A percentile compares a stretch with the other conserved stretches of the same genome.
Evolutionary conservation across 176 grass and related monocot genomes (phyloP).

Genomic region (Themeda triandra): DNA sequence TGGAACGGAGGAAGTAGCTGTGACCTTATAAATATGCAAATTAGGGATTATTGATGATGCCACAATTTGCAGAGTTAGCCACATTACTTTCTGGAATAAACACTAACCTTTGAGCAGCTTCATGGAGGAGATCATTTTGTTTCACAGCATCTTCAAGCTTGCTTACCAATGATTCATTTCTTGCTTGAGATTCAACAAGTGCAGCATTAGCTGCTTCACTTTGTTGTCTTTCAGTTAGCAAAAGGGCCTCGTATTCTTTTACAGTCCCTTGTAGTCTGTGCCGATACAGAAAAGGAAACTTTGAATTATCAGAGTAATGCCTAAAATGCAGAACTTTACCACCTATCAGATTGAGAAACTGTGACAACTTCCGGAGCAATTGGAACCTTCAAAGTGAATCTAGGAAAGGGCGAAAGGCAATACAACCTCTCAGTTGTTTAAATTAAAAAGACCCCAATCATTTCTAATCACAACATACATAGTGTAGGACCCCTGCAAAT

Average conservation of each 20-base stretch:
- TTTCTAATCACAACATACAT: slow-evolving; percentile 10
- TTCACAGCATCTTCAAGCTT: slow-evolving; percentile 67
- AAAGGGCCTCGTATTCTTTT: slow-evolving; percentile 59
- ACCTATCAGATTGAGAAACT: neutral
- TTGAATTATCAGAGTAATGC: slow-evolving; percentile 19
- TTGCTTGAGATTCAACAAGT: slow-evolving; percentile 51
- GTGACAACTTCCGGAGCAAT: neutral
- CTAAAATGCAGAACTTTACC: neutral
- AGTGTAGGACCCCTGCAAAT: neutral
- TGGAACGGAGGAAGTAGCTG: no score
- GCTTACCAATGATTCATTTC: slow-evolving; percentile 42
- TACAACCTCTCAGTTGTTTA: neutral
- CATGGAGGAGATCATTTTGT: slow-evolving; percentile 53
- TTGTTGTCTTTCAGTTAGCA: slow-evolving; percentile 56
- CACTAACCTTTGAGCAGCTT: slow-evolving; percentile 57
- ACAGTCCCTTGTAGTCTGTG: slow-evolving; percentile 52
- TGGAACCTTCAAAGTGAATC: neutral
- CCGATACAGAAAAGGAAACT: slow-evolving; percentile 4
- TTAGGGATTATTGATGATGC: slow-evolving; percentile 19
- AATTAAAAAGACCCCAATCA: neutral
- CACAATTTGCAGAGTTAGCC: neutral
- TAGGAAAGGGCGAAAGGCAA: neutral
- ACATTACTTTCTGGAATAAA: slow-evolving; percentile 18
- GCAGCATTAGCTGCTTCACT: slow-evolving; percentile 36
- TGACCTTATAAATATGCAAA: slow-evolving; percentile 12